A percentile compares a stretch with the other conserved stretches of the same genome.
These are phyloP conservation scores for Teunomyces gatunensis DNA, from an alignment of 805 yeast species.

Conservation along the genomic window DNA sequence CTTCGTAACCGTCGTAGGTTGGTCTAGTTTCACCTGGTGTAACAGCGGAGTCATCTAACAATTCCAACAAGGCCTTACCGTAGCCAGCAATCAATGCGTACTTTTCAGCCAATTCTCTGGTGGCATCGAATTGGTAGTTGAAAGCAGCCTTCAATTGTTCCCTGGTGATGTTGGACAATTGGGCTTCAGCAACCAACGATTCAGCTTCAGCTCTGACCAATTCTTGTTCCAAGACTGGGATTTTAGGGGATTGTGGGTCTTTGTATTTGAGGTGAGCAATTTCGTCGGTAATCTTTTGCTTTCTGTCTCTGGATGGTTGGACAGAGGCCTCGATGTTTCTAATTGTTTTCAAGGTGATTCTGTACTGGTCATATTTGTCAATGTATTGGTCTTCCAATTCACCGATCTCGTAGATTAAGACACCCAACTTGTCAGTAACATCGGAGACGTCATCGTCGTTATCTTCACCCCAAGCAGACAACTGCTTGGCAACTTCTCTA, in stretches of 20 bases:
- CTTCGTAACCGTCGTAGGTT: conserved; percentile 85
- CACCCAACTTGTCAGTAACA: conserved; percentile 85
- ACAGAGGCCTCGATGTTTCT: conserved; percentile 85
- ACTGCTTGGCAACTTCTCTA: conserved; percentile 77
- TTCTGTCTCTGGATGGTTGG: conserved; percentile 85
- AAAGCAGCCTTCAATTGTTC: conserved; percentile 82
- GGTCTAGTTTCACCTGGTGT: conserved; percentile 93
- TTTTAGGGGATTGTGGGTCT: conserved; percentile 82
- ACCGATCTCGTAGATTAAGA: conserved; percentile 76
- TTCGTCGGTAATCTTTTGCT: conserved; percentile 80
- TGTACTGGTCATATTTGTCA: conserved; percentile 82
- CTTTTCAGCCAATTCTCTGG: conserved; percentile 83
- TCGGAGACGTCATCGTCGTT: conserved; percentile 85
- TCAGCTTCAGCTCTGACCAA: conserved; percentile 91
- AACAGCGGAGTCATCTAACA: conserved; percentile 80
- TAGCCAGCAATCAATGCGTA: conserved; percentile 84
- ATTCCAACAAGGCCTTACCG: conserved; percentile 82
- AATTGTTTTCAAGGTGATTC: conserved; percentile 76
- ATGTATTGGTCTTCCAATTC: conserved; percentile 85
- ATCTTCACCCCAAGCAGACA: conserved; percentile 83
- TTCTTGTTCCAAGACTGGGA: conserved; percentile 80
- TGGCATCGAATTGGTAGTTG: conserved; percentile 80
- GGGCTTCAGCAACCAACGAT: conserved; percentile 88
- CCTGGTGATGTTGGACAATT: conserved; percentile 83
- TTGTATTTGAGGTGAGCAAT: conserved; percentile 81